Evolutionary conservation across 108 stramenopile species (phyloP).

Genomic region (Cyclotella atomus): DNA sequence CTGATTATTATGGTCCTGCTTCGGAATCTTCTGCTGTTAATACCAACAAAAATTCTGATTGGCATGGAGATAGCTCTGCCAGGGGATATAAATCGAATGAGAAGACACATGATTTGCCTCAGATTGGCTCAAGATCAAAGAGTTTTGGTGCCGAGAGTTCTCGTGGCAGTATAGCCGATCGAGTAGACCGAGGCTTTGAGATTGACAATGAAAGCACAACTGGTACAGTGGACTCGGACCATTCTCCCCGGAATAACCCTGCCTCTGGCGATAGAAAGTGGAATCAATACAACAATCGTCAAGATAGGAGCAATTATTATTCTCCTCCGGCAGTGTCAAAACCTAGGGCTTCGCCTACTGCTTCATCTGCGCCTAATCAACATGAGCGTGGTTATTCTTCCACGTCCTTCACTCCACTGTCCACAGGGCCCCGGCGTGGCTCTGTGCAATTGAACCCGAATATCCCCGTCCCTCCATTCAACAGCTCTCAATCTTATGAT

Average conservation of each 20-base stretch:
- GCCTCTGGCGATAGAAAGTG: no score
- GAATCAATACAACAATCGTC: neutral
- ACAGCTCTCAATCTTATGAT: neutral
- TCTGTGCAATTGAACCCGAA: neutral
- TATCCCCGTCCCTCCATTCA: neutral
- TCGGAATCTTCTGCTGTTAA: neutral
- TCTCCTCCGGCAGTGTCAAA: slow-evolving; percentile 1
- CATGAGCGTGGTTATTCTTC: slow-evolving; percentile 34
- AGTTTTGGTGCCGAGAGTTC: neutral
- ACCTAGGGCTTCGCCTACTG: slow-evolving; percentile 7
- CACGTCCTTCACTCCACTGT: neutral
- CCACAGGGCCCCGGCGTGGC: neutral
- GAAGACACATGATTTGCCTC: neutral
- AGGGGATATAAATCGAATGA: neutral
- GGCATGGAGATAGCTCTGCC: neutral
- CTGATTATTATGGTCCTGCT: slow-evolving; percentile 13
- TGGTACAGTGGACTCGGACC: neutral
- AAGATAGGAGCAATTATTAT: neutral
- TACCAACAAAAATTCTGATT: neutral
- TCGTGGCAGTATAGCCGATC: neutral
- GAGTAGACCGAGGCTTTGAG: neutral
- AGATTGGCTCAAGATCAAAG: neutral
- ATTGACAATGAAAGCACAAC: neutral
- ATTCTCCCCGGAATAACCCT: no score
- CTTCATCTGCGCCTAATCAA: slow-evolving; percentile 6